Evolutionary conservation across 1,139 yeast species (phyloP).

Genomic region (Meyerozyma athensensis): DNA sequence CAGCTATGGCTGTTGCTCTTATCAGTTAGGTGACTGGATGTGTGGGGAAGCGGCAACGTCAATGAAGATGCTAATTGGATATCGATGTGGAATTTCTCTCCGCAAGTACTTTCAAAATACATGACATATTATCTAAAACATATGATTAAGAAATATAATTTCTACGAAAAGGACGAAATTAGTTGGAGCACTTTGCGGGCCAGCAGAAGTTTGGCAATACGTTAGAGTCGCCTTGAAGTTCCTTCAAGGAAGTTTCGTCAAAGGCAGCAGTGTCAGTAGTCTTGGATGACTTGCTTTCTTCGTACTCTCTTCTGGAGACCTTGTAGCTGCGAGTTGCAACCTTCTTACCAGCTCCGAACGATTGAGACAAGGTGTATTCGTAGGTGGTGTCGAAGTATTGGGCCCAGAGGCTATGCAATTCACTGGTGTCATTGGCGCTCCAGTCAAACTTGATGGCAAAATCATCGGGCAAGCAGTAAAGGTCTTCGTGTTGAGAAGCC

Average conservation of each 20-base stretch:
- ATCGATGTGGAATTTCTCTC: too few species aligned
- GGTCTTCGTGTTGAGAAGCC: slow-evolving; percentile 16
- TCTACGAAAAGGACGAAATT: neutral
- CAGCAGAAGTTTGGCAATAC: slow-evolving; percentile 30
- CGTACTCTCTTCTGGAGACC: slow-evolving; percentile 8
- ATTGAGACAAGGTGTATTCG: slow-evolving; percentile 13
- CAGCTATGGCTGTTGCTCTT: neutral
- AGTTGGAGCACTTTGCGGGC: slow-evolving; percentile 8
- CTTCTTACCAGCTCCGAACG: slow-evolving; percentile 10
- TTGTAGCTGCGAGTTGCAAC: slow-evolving; percentile 7
- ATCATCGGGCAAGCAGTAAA: slow-evolving; percentile 27
- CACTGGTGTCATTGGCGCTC: slow-evolving; percentile 12
- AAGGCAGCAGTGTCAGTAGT: slow-evolving; percentile 5
- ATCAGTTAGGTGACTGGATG: neutral
- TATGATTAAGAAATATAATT: neutral
- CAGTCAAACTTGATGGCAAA: slow-evolving; percentile 22
- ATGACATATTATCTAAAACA: neutral
- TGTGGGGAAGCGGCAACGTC: too few species aligned
- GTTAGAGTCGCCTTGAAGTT: slow-evolving; percentile 14
- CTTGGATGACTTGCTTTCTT: slow-evolving; percentile 3
- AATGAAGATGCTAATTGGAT: too few species aligned
- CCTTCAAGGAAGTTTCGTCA: slow-evolving; percentile 13
- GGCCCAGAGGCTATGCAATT: slow-evolving; percentile 15
- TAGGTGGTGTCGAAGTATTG: slow-evolving; percentile 16
- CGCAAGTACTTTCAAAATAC: too few species aligned